Evolutionary conservation across 495 filamentous ascomycete genomes (phyloP), one percentile per base, ranked within the genome.

Genomic region (Aspergillus avenaceus): DNA sequence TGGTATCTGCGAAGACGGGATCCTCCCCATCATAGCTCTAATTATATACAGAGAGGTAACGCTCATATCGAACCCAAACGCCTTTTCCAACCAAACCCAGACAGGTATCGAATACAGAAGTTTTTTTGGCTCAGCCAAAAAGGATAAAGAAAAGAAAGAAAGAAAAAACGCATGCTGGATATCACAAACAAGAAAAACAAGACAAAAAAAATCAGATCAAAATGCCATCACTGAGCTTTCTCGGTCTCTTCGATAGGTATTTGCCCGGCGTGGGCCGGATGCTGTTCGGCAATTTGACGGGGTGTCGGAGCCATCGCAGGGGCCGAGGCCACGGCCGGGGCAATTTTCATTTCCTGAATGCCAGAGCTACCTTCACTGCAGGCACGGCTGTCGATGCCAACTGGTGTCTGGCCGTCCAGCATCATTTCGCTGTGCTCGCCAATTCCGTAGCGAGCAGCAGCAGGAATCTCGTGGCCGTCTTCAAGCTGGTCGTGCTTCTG

Each of bases 371-470:
- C 58, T 29, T 65, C 62, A 40, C 68, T 70, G 24, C 67, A 66
- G 16, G 60, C 68, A 22, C 61, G 66, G 28, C 64, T 67, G 47
- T 74, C 72, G 50, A 71, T 60, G n/a, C 78, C 76, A 49, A 75
- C 72, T 19, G 80, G 77, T 14, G 72, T 60, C 52, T 77, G 79
- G 55, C 81, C 82, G 50, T 84, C 79, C 8, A 85, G 58, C 69
- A 82, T 81, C 81, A 89, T 85, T 53, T 85, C 75, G 44, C 79
- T 82, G 70, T 95, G 90, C 58, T 86, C 82, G 42, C 74, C 72
- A 57, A 95, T 95, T 38, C 91, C 91, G 70, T 95, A 89, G 55
- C 89, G 81, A 14, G 89, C 83, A 14, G 80, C 73, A 45, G 83
- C 76, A 1, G 84, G 76, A 51, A 86, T 80, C 53, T 85, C 72